Evolutionary conservation across 1,139 yeast species (phyloP).

Genomic region (Blastobotrys raffinosifermentans): DNA sequence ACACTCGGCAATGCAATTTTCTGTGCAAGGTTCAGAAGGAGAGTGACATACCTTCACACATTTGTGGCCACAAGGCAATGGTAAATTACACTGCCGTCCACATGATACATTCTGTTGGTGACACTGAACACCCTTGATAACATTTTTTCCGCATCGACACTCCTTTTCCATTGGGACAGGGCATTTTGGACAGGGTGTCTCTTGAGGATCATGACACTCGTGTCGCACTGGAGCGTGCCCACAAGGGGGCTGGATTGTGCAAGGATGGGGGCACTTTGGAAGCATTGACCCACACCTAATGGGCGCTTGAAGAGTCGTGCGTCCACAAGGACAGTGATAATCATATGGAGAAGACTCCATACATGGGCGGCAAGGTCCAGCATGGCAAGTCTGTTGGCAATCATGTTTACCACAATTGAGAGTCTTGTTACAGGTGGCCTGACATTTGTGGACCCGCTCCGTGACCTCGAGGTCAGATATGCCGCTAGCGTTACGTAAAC

Average conservation of each 20-base stretch:
- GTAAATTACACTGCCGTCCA: conserved; percentile 56
- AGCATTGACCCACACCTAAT: conserved; percentile 78
- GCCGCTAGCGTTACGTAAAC: conserved; percentile 25
- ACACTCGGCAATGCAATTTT: conserved; percentile 42
- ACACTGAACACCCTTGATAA: conserved; percentile 63
- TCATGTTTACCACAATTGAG: conserved; percentile 68
- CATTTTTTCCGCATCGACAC: conserved; percentile 67
- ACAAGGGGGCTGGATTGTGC: conserved; percentile 56
- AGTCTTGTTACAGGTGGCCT: conserved; percentile 58
- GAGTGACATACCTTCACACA: conserved; percentile 60
- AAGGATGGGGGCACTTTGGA: conserved; percentile 65
- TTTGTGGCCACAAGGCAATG: conserved; percentile 61
- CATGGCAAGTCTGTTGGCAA: conserved; percentile 73
- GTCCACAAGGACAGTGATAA: conserved; percentile 78
- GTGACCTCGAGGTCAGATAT: conserved; percentile 44
- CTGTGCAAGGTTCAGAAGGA: conserved; percentile 29
- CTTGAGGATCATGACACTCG: conserved; percentile 59
- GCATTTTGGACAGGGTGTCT: conserved; percentile 68
- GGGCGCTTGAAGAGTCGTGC: conserved; percentile 75
- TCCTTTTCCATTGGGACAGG: conserved; percentile 55
- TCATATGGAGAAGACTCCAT: conserved; percentile 79
- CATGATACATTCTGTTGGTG: conserved; percentile 68
- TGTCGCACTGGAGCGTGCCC: conserved; percentile 75
- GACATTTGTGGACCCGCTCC: conserved; percentile 76
- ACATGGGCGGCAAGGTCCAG: conserved; percentile 82